These are phyloP conservation scores for Lodderomyces jiufengensis DNA, from an alignment of 1,139 yeast genomes.

Conservation along the genomic window DNA sequence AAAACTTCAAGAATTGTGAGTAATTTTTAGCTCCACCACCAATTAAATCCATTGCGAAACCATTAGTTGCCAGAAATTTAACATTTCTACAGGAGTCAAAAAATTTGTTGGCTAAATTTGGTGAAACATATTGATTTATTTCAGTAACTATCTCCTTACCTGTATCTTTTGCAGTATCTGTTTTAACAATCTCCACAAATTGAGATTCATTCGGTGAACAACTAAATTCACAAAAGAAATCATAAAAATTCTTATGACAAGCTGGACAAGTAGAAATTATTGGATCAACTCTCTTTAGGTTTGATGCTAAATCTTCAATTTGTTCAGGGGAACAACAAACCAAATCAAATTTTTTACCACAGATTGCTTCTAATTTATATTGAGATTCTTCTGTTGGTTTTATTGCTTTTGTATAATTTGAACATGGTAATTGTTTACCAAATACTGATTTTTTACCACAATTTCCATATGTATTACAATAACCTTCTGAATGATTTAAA, in stretches of 20 bases:
- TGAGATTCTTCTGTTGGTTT: conserved; percentile 43
- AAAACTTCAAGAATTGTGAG: conserved; percentile 69
- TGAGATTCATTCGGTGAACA: conserved; percentile 82
- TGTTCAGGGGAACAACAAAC: conserved; percentile 45
- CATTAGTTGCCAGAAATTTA: conserved; percentile 92
- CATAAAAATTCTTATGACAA: conserved; percentile 79
- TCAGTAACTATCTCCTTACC: conserved; percentile 66
- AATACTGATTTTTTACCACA: conserved; percentile 83
- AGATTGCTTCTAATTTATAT: conserved; percentile 50
- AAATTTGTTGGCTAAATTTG: conserved; percentile 57
- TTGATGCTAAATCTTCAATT: conserved; percentile 34
- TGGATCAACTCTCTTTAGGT: conserved; percentile 71
- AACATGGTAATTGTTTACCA: conserved; percentile 80
- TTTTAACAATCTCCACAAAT: conserved; percentile 65
- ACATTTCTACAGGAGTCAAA: conserved; percentile 85
- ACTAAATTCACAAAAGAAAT: conserved; percentile 83
- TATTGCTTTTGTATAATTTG: conserved; percentile 48
- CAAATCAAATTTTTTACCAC: conserved; percentile 52
- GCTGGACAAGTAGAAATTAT: conserved; percentile 93
- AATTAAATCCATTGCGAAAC: conserved; percentile 92
- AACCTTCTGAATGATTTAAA: conserved; percentile 21
- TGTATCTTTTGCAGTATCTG: conserved; percentile 48
- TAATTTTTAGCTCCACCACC: conserved; percentile 92
- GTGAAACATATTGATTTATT: conserved; percentile 59
- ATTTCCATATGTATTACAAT: conserved; percentile 56